Base-by-base conservation (phyloP, 208 protist species). In the Vickermania ingenoplastis region DNA sequence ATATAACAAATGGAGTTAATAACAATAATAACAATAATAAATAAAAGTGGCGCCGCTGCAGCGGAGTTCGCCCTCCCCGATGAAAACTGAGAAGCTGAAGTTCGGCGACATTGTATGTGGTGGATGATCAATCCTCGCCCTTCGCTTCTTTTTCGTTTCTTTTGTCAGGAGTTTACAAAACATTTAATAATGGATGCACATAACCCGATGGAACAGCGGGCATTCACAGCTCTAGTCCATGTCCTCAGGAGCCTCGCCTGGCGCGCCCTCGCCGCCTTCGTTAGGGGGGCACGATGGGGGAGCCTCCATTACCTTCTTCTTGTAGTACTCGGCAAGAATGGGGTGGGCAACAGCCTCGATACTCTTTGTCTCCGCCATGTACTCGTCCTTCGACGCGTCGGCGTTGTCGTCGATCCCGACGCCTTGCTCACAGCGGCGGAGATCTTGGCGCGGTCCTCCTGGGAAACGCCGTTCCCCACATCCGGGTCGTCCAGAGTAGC, bases 281-380 rank as follows among this genome's bases (percentile, higher is more conserved):
- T 58, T 53, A 25, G 24, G 50, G 11, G 50, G 50, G 21, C 13
- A 41, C 25, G 59, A 67, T n/a, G 63, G 77, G 14, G 79, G 69
- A 14, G 71, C 71, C 68, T 85, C 77, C 78, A 86, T 75, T 59
- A 74, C 73, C 22, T 73, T 70, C 66, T 89, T 83, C 62, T 81
- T 77, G 73, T 98, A 98, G 62, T 95, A 83, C 70, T 97, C 98
- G 45, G 85, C 83, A 66, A 99, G 91, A 73, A 99, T 97, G 49
- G 95, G 95, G 59, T 86, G 89, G 25, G 79, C 83, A 11, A 95
- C 63, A 22, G 57, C 72, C 73, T 98, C 96, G 24, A 98, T 81
- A 27, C 85, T 65, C 81, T 98, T 98, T 45, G 78, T 73, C 59
- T 93, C 74, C 31, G 69, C 73, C 78, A 80, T 58, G 97, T 96